Evolutionary conservation across 164 flowering plant genomes (phyloP).

Genomic region (Tinospora cordifolia): DNA sequence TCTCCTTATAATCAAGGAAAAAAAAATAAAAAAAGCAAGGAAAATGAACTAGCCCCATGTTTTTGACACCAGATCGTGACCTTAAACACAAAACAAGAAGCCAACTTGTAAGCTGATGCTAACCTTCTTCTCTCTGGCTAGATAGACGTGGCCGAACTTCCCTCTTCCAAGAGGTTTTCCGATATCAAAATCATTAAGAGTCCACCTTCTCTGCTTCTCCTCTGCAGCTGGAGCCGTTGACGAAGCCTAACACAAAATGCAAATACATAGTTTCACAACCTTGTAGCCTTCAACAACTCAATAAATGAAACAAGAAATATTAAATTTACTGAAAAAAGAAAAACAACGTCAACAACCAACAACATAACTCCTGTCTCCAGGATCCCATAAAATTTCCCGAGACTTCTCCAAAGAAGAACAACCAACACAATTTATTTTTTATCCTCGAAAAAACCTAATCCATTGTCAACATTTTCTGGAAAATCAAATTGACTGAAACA

Average conservation of each 20-base stretch:
- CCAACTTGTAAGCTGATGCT: background rate
- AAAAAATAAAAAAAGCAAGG: background rate
- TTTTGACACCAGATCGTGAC: background rate
- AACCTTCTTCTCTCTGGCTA: conserved; percentile 88
- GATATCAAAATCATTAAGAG: conserved; percentile 78
- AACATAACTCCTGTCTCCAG: no score
- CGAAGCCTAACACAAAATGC: conserved; percentile 28
- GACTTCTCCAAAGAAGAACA: background rate
- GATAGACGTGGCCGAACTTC: conserved; percentile 91
- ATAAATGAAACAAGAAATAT: background rate
- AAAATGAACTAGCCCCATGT: background rate
- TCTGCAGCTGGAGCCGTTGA: conserved; percentile 39
- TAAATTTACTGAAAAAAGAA: background rate
- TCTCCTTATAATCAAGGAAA: background rate
- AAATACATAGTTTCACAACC: background rate
- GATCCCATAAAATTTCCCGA: background rate
- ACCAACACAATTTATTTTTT: background rate
- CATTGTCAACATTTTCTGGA: background rate
- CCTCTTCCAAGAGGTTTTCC: conserved; percentile 99
- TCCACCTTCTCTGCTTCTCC: conserved; percentile 69
- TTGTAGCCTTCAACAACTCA: no score
- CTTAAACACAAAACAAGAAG: background rate
- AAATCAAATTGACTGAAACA: background rate
- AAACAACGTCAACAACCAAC: background rate
- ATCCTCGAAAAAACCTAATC: background rate